Evolutionary conservation across 169 alveolate species (phyloP).

Genomic region (Plasmodium gaboni): DNA sequence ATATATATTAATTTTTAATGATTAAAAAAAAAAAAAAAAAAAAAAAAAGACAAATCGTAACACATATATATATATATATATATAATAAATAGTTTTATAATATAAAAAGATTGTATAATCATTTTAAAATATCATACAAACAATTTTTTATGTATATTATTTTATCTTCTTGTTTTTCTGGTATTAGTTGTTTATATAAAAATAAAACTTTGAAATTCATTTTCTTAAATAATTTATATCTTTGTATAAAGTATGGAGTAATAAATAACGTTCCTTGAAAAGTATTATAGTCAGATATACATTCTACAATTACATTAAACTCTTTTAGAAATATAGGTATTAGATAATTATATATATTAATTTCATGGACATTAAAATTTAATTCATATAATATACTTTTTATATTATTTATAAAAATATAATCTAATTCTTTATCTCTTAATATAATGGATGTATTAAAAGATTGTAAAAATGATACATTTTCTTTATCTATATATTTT

Average conservation of each 20-base stretch:
- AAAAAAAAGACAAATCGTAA: slow-evolving; percentile 1
- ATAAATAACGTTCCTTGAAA: slow-evolving; percentile 33
- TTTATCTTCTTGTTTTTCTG: slow-evolving; percentile 32
- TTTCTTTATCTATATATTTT: slow-evolving; percentile 21
- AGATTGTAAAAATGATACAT: slow-evolving; percentile 32
- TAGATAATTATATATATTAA: slow-evolving; percentile 47
- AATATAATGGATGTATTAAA: slow-evolving; percentile 13
- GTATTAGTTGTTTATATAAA: slow-evolving; percentile 48
- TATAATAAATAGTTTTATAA: neutral
- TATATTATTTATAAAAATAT: slow-evolving; percentile 35
- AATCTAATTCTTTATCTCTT: slow-evolving; percentile 36
- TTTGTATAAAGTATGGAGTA: slow-evolving; percentile 66
- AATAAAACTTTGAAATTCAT: slow-evolving; percentile 39
- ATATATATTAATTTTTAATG: neutral
- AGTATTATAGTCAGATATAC: slow-evolving; percentile 48
- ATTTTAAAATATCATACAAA: slow-evolving; percentile 46
- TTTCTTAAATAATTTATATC: slow-evolving; percentile 64
- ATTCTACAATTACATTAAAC: slow-evolving; percentile 51
- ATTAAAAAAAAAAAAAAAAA: neutral
- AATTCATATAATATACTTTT: slow-evolving; percentile 30
- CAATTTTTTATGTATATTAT: slow-evolving; percentile 33
- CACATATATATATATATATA: neutral
- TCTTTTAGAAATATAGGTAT: slow-evolving; percentile 65
- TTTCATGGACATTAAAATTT: slow-evolving; percentile 20
- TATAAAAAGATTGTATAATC: slow-evolving; percentile 2